Percentiles rank a stretch among this genome's conserved stretches.
These are phyloP conservation scores for Dimargaris xerosporica DNA, from an alignment of 192 early-diverging fungal genomes.

Conservation along the genomic window DNA sequence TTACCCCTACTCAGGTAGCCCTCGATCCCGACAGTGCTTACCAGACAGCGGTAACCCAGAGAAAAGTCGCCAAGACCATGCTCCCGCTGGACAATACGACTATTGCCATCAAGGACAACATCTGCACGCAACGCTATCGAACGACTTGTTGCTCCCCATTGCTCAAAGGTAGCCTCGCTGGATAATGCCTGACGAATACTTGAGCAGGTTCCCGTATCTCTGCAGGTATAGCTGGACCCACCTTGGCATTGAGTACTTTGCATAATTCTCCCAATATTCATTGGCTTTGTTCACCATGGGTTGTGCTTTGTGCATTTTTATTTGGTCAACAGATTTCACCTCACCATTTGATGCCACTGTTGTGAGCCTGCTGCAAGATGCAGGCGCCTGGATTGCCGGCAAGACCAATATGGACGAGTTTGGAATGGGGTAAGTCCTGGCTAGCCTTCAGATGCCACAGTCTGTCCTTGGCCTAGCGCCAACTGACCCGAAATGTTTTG, in stretches of 20 bases:
- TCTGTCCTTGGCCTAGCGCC: too few species aligned
- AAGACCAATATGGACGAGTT: constrained; percentile 95
- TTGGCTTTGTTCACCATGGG: background rate
- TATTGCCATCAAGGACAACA: constrained; percentile 68
- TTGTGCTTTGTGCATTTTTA: background rate
- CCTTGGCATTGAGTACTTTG: background rate
- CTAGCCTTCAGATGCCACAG: background rate
- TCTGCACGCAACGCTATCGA: constrained; percentile 39
- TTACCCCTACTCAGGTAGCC: too few species aligned
- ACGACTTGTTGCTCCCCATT: constrained; percentile 67
- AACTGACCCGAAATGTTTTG: too few species aligned
- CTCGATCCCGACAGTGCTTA: too few species aligned
- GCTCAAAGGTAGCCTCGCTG: constrained; percentile 33
- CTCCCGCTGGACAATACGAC: constrained; percentile 45
- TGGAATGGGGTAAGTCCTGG: constrained; percentile 67
- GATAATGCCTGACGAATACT: constrained; percentile 1
- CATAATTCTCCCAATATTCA: background rate
- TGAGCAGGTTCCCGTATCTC: background rate
- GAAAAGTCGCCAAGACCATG: background rate
- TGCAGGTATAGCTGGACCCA: background rate
- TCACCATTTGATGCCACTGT: constrained; percentile 65
- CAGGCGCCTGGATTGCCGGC: constrained; percentile 54
- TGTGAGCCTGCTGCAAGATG: constrained; percentile 36
- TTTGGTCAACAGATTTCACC: constrained; percentile 28
- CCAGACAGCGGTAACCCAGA: too few species aligned